Evolutionary conservation across 306 rosid species (phyloP).

Genomic region (cucumber (Cucumis sativus)): Cucumber_9930_V3 NC_026657.2:12994501-12995000

Average conservation of each 20-base stretch:
- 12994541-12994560: neutral
- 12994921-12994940: neutral
- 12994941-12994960: neutral
- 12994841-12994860: neutral
- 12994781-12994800: neutral
- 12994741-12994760: neutral
- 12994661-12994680: neutral
- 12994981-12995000: neutral
- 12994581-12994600: no score
- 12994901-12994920: neutral
- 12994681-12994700: no score
- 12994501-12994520: neutral
- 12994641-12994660: neutral
- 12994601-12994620: neutral
- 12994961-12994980: neutral
- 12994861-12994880: neutral
- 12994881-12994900: neutral
- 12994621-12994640: neutral
- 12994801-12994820: neutral
- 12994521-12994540: neutral
- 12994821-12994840: neutral
- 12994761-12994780: neutral
- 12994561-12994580: neutral
- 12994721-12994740: neutral
- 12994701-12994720: neutral